These are phyloP conservation scores for Yamadazyma triangularis DNA, from an alignment of 1,139 yeast species.

Conservation along the genomic window DNA sequence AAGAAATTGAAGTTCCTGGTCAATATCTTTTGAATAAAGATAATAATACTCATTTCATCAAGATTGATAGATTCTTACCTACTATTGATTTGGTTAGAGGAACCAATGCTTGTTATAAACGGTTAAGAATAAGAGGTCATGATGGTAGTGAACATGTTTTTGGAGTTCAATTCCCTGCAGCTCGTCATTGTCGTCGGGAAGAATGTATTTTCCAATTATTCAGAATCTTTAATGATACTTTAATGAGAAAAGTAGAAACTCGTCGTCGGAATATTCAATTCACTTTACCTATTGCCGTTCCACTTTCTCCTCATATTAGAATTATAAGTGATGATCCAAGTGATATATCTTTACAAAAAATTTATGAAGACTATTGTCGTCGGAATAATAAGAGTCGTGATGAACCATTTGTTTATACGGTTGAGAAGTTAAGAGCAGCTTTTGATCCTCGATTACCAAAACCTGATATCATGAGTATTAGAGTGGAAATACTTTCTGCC, in stretches of 20 bases:
- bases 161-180: slow-evolving; percentile 97
- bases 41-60: slow-evolving; percentile 79
- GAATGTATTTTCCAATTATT: slow-evolving; percentile 90
- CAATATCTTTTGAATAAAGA: slow-evolving; percentile 86
- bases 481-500: slow-evolving; percentile 86
- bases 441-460: slow-evolving; percentile 89
- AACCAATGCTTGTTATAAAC: slow-evolving; percentile 86
- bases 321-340: slow-evolving; percentile 80
- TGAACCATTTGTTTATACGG: slow-evolving; percentile 83
- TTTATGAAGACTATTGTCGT: slow-evolving; percentile 86
- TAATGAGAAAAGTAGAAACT: slow-evolving; percentile 79
- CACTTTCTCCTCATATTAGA: slow-evolving; percentile 91
- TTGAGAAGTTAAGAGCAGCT: slow-evolving; percentile 86
- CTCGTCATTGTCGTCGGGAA: slow-evolving; percentile 94
- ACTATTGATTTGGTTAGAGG: slow-evolving; percentile 87
- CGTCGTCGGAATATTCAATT: slow-evolving; percentile 82
- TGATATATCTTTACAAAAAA: slow-evolving; percentile 75
- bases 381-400: slow-evolving; percentile 73
- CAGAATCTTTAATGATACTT: slow-evolving; percentile 78
- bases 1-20: slow-evolving; percentile 96
- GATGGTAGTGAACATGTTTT: slow-evolving; percentile 91
- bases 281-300: slow-evolving; percentile 88
- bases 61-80: slow-evolving; percentile 90
- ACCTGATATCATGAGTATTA: slow-evolving; percentile 84
- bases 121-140: slow-evolving; percentile 86